Evolutionary conservation across 345 rosid species (phyloP).

Genomic region (Linum trigynum): DNA sequence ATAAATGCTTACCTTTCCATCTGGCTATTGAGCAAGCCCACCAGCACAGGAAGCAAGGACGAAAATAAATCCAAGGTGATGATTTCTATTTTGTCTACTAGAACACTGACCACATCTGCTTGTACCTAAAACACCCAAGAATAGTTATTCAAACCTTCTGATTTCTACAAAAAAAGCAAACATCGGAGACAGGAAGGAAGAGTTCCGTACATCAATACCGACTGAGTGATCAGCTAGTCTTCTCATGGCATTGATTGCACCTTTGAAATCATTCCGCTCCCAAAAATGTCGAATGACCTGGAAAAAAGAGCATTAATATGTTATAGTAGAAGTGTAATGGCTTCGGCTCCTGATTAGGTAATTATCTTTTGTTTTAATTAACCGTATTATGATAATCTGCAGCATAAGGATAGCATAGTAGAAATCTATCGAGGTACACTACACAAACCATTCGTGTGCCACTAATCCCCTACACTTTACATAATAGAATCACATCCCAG

Average conservation of each 20-base stretch:
- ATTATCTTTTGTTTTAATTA: too few relatives aligned
- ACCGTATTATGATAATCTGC: too few relatives aligned
- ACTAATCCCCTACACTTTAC: too few relatives aligned
- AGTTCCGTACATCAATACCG: slow-evolving; percentile 30
- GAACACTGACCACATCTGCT: slow-evolving; percentile 73
- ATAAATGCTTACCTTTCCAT: slow-evolving; percentile 52
- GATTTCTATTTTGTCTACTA: slow-evolving; percentile 75
- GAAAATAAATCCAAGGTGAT: slow-evolving; percentile 76
- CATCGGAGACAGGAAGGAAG: slow-evolving; percentile 11
- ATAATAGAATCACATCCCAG: too few relatives aligned
- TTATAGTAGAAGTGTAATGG: too few relatives aligned
- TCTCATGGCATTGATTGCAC: slow-evolving; percentile 65
- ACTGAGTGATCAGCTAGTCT: slow-evolving; percentile 92
- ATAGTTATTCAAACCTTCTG: too few relatives aligned
- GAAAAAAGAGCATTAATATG: neutral
- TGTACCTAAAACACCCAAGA: slow-evolving; percentile 52
- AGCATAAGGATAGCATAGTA: too few relatives aligned
- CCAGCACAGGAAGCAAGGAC: slow-evolving; percentile 81
- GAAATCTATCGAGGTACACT: too few relatives aligned
- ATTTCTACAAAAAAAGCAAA: too few relatives aligned
- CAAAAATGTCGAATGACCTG: slow-evolving; percentile 91
- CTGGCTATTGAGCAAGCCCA: slow-evolving; percentile 75
- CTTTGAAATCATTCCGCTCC: slow-evolving; percentile 70
- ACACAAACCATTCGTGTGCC: too few relatives aligned
- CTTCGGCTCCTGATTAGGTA: too few relatives aligned